Evolutionary conservation across 441 rosid species (phyloP).

Genomic region (Cnidoscolus chayamansa): DNA sequence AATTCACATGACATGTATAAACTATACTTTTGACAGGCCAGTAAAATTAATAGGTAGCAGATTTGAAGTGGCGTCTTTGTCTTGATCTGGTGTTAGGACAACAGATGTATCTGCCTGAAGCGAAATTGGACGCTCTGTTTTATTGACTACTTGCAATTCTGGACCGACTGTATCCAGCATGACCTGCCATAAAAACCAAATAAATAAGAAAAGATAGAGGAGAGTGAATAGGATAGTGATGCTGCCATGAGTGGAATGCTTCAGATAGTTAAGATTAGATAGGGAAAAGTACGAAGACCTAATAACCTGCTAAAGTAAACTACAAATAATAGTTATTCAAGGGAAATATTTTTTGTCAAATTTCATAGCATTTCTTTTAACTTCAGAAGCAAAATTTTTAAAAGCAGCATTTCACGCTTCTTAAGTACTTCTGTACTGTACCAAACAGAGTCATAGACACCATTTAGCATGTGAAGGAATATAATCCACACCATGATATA

Average conservation of each 20-base stretch:
- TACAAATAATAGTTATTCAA: background rate
- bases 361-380: background rate
- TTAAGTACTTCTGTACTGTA: background rate
- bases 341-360: background rate
- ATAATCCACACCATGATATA: background rate
- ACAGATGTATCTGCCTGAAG: constrained; percentile 44
- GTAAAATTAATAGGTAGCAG: constrained; percentile 53
- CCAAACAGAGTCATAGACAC: background rate
- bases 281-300: background rate
- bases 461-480: constrained; percentile 7
- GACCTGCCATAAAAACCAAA: constrained; percentile 43
- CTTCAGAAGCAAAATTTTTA: too few species aligned
- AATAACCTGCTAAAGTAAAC: background rate
- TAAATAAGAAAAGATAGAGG: background rate
- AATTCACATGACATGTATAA: background rate
- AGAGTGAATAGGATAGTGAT: background rate
- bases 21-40: constrained; percentile 46
- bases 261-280: too few species aligned
- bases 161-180: constrained; percentile 85
- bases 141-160: constrained; percentile 78
- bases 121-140: constrained; percentile 50
- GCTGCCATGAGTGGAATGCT: background rate
- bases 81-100: constrained; percentile 55
- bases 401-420: background rate
- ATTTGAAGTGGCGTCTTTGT: constrained; percentile 49